Evolutionary conservation across 2,329 filamentous ascomycete species (phyloP), one percentile per base, ranked within the genome.

Genomic region (Colletotrichum kahawae): DNA sequence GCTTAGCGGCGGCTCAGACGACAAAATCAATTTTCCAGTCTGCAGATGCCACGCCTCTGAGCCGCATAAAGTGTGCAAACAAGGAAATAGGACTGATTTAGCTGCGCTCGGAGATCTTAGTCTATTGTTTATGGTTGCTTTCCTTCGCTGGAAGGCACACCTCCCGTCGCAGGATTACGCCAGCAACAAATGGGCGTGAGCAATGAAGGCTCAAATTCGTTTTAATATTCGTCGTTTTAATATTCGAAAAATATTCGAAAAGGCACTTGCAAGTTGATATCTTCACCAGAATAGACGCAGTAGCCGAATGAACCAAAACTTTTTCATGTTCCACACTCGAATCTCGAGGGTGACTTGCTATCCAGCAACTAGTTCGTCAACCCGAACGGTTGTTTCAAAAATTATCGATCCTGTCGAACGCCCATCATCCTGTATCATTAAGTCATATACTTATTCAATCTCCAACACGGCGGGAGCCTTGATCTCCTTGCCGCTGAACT

Each of bases 381-480:
- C n/a, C 51, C 12, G 33, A 43, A 71, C 54, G 54, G 38, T 13
- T 56, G 56, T 48, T 51, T 68, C 57, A 29, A 56, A 66, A 34
- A 43, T 54, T 18, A 21, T 69, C 64, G 29, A 57, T 43, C 65
- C 69, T 34, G 38, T 68, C 57, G 54, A 75, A 72, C 64, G 63
- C 72, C 57, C 27, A 56, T 59, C 38, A 62, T 73, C 29, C 60
- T 57, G 36, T 71, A 10, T 75, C 62, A 75, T 67, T 75, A 63
- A 43, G 54, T 48, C 56, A 16, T 62, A 67, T 14, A 67, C n/a
- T 63, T 83, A 84, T 74, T 89, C 84, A 71, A 85, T 82, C 81
- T 90, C 88, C 64, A 92, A 78, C 29, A 89, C 84, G 54, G 89
- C 88, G 14, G 90, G 89, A 12, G 88, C 87, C n/a, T 82, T 86